Evolutionary conservation across 495 filamentous ascomycete genomes (phyloP), one percentile per base, ranked within the genome.

Genomic region (Rostrohypoxylon terebratum): DNA sequence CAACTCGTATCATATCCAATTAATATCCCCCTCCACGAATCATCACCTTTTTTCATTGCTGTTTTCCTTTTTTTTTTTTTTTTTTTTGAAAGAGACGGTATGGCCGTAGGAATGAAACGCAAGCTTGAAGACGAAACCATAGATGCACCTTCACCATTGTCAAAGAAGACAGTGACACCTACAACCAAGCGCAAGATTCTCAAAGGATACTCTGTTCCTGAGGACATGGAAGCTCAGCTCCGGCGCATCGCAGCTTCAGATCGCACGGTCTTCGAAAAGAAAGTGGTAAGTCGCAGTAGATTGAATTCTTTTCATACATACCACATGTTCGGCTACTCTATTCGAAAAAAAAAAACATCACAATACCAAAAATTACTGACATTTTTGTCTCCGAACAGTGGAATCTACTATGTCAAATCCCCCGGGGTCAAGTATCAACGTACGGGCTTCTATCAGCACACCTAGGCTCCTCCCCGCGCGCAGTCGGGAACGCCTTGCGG

Each of bases 401-500:
- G 78, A 80, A 78, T n/a, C 83, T 89, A 47, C 89, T 94, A 6
- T 86, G 87, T 64, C 88, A 91, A 73, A 90, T 95, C 58, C 92
- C 93, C 0, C 75, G 79, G 4, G 93, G 93, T 13, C 83, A 81
- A 59, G 89, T 93, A 77, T 90, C 89, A 10, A 92, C 92, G 2
- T 95, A 97, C 83, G 88, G 87, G 16, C 85, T 90, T 1, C 80
- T 97, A 33, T 87, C 93, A 0, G 81, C 85, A 23, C 84, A 90
- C 21, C 84, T 96, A 1, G 75, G 80, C 13, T 92, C 90, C 3
- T 93, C 91, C 9, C 90, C 93, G 25, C 85, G 93, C 1, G 93
- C 93, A 1, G 90, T 97, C 2, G 93, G 93, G 10, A 92, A 90
- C 65, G 93, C 93, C 0, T 87, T 93, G 75, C 85, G 92, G 20